These are phyloP conservation scores for Penicillium sp. DNA, from an alignment of 2,329 filamentous ascomycete species.

Conservation along the genomic window DNA sequence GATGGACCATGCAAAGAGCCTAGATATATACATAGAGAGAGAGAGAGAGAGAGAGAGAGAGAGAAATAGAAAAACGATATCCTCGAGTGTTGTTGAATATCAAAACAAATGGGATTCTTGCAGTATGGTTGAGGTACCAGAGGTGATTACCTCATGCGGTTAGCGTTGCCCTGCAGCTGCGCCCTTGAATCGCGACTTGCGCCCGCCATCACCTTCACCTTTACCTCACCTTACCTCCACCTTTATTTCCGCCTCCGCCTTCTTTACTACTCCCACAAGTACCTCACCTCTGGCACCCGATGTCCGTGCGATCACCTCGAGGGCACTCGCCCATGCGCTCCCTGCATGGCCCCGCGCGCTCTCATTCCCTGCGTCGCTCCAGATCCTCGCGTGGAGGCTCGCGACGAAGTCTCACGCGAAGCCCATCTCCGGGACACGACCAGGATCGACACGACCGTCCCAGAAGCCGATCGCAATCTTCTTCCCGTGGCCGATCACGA, in stretches of 20 bases:
- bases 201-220: not conserved
- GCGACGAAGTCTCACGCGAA: slow-evolving; percentile 29
- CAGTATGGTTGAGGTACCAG: not conserved
- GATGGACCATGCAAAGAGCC: too few relatives aligned
- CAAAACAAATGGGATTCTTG: not conserved
- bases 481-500: slow-evolving; percentile 27
- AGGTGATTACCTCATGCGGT: slow-evolving; percentile 18
- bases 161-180: slow-evolving; percentile 8
- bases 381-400: slow-evolving; percentile 35
- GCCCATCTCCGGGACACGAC: slow-evolving; percentile 25
- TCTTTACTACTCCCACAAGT: not conserved
- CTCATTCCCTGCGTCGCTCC: slow-evolving; percentile 32
- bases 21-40: not conserved
- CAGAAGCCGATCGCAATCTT: slow-evolving; percentile 30
- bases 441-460: slow-evolving; percentile 29
- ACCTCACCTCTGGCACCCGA: slow-evolving; percentile 3
- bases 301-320: slow-evolving; percentile 28
- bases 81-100: not conserved
- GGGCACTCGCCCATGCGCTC: slow-evolving; percentile 30
- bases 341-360: slow-evolving; percentile 23
- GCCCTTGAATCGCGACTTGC: not conserved
- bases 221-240: not conserved
- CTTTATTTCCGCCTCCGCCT: not conserved
- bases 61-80: not conserved
- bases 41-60: not conserved